Evolutionary conservation across 495 filamentous ascomycete species (phyloP), one percentile per base, ranked within the genome.

Genomic region (Diplogelasinospora grovesii): DNA sequence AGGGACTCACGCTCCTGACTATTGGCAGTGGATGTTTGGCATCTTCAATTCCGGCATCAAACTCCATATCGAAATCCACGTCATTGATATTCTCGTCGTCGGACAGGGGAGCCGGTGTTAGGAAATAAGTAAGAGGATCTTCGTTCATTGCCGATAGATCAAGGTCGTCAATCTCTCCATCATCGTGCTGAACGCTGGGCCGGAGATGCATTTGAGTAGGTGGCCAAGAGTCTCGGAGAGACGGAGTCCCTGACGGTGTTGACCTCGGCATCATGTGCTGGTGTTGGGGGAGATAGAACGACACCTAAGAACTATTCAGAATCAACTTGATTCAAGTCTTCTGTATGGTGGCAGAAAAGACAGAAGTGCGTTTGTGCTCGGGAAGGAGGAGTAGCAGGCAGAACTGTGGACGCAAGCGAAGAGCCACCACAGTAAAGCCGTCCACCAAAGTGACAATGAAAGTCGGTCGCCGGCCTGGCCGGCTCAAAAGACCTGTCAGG

Each of bases 1-100:
- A 71, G 1, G 69, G 69, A 33, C 66, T 70, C 32, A 73, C 60
- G 29, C 64, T 70, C 29, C 69, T 50, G 11, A 70, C 57, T 33
- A 68, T 59, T 10, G 53, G 50, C 9, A 53, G 30, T 7, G 62
- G 66, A 28, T 59, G 62, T 39, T 60, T 69, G 25, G 57, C 47
- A 46, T 73, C 65, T 45, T 71, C 69, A 45, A 73, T 73, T 15
- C 69, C 69, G 13, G 69, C 69, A 39, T 73, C 69, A 36, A 71
- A 71, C 25, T 71, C 66, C 52, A 73, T 68, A 32, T 56, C 52
- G 38, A 70, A 69, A 36, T 70, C 65, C 53, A 72, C 65, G 34
- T 47, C 50, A 18, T 67, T 60, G 34, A 62, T 58, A 4, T 58
- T 50, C 8, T 57, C 59, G n/a, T 56, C 54, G 19, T 62, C 51